A percentile compares a stretch with the other conserved stretches of the same genome.
Conservation (phyloP, 352 stramenopile genomes). For the Pythium chondricola region DNA sequence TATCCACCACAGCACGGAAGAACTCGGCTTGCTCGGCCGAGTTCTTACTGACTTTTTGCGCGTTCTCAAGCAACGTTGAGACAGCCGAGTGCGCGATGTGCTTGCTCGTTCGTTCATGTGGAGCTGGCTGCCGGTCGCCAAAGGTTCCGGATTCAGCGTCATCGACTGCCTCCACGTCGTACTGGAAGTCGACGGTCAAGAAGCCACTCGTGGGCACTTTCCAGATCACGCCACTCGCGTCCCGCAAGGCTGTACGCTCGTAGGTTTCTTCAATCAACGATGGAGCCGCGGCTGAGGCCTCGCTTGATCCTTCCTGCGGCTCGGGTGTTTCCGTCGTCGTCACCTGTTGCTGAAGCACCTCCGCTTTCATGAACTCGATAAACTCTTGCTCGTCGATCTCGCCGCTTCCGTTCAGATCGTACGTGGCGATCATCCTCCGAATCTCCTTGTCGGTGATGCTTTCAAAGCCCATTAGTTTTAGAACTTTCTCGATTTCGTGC, state of each 20-base stretch:
- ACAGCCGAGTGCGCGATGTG: slow-evolving; percentile 33
- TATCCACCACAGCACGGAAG: slow-evolving; percentile 36
- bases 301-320: neutral
- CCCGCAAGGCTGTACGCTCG: slow-evolving; percentile 20
- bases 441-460: slow-evolving; percentile 35
- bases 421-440: slow-evolving; percentile 40
- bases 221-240: slow-evolving; percentile 28
- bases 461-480: slow-evolving; percentile 43
- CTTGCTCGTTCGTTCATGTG: slow-evolving; percentile 1
- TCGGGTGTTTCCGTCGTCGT: neutral
- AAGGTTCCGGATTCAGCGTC: neutral
- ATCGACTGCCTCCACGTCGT: slow-evolving; percentile 6
- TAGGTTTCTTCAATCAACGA: slow-evolving; percentile 22
- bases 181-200: slow-evolving; percentile 32
- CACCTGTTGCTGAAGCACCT: slow-evolving; percentile 24
- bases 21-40: slow-evolving; percentile 52
- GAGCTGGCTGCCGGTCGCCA: neutral
- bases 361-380: slow-evolving; percentile 63
- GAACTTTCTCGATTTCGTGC: slow-evolving; percentile 39
- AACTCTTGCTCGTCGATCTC: slow-evolving; percentile 73
- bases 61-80: slow-evolving; percentile 34
- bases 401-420: slow-evolving; percentile 65
- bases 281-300: neutral
- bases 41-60: slow-evolving; percentile 38
- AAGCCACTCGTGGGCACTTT: slow-evolving; percentile 31